Percentiles rank a stretch among this genome's conserved stretches.
Conservation (phyloP, 306 rosid genomes). For the Rosa rugosa region DNA sequence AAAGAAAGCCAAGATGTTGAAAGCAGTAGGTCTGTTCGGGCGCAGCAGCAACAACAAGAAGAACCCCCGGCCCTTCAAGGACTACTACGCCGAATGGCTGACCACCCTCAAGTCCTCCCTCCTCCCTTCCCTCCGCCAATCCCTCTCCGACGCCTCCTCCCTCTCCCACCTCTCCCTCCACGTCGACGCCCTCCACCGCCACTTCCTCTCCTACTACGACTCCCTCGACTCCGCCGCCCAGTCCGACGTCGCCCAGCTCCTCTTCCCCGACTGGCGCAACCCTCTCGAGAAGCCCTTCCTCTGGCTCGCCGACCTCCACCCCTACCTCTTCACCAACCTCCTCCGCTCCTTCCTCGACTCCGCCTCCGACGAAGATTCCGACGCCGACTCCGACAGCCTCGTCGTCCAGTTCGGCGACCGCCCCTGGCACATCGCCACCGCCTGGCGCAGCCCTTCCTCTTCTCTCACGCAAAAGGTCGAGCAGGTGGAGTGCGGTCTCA, state of each 20-base stretch:
- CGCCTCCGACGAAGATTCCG: constrained; percentile 5
- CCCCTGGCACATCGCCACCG: constrained; percentile 58
- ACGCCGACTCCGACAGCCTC: not conserved
- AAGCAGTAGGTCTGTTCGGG: constrained; percentile 16
- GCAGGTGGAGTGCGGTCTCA: constrained; percentile 56
- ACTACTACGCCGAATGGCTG: constrained; percentile 42
- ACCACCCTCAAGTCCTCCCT: constrained; percentile 32
- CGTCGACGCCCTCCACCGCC: constrained; percentile 56
- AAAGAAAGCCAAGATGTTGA: not conserved
- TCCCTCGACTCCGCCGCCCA: constrained; percentile 63
- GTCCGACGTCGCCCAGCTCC: constrained; percentile 42
- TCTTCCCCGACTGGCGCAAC: constrained; percentile 62
- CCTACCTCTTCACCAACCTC: constrained; percentile 67
- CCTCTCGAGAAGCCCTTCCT: constrained; percentile 69
- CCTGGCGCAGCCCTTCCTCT: constrained; percentile 49
- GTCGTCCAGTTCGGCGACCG: constrained; percentile 5
- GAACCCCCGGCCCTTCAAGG: constrained; percentile 30
- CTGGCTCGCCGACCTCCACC: constrained; percentile 77
- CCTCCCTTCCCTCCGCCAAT: constrained; percentile 37
- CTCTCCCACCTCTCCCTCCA: constrained; percentile 36
- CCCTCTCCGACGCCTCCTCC: constrained; percentile 35
- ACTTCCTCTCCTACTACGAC: constrained; percentile 68
- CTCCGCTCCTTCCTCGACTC: constrained; percentile 54
- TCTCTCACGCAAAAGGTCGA: constrained; percentile 38
- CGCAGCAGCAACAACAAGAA: constrained; percentile 33